Evolutionary conservation across 371 early-diverging fungal genomes (phyloP).

Genomic region (Lichtheimia ramosa): DNA sequence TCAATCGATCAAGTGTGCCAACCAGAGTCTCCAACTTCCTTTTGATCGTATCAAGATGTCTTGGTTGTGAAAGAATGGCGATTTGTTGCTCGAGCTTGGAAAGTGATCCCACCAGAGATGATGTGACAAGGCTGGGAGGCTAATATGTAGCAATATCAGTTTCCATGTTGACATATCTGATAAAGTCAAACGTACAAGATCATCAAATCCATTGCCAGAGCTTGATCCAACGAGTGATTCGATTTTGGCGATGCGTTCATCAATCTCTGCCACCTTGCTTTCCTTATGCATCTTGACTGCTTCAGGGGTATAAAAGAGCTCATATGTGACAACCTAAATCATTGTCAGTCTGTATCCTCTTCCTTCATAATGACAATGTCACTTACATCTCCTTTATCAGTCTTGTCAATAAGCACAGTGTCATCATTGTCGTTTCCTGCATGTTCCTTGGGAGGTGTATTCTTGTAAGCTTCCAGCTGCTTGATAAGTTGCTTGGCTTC

Average conservation of each 20-base stretch:
- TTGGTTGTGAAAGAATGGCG: slow-evolving; percentile 74
- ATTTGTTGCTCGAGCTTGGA: slow-evolving; percentile 82
- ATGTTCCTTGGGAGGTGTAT: slow-evolving; percentile 15
- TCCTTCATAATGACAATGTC: not conserved
- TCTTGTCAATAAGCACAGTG: slow-evolving; percentile 19
- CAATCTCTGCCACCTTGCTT: slow-evolving; percentile 67
- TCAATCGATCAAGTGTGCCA: slow-evolving; percentile 76
- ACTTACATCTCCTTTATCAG: slow-evolving; percentile 47
- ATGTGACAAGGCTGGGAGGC: slow-evolving; percentile 37
- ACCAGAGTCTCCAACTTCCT: slow-evolving; percentile 69
- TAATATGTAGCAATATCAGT: slow-evolving; percentile 4
- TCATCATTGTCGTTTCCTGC: slow-evolving; percentile 16
- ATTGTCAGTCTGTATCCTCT: not conserved
- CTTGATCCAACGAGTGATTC: slow-evolving; percentile 81
- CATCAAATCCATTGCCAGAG: slow-evolving; percentile 56
- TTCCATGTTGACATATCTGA: too few species aligned
- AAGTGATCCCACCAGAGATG: slow-evolving; percentile 66
- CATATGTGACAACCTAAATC: slow-evolving; percentile 68
- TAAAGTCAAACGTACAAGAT: slow-evolving; percentile 31
- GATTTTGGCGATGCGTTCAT: slow-evolving; percentile 76
- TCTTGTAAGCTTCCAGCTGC: slow-evolving; percentile 66
- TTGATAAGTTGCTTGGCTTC: slow-evolving; percentile 64
- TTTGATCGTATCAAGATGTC: slow-evolving; percentile 74
- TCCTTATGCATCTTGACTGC: slow-evolving; percentile 59
- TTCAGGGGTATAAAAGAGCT: slow-evolving; percentile 76